Evolutionary conservation across 106 monocot species (phyloP).

Genomic region (Platanthera zijinensis): DNA sequence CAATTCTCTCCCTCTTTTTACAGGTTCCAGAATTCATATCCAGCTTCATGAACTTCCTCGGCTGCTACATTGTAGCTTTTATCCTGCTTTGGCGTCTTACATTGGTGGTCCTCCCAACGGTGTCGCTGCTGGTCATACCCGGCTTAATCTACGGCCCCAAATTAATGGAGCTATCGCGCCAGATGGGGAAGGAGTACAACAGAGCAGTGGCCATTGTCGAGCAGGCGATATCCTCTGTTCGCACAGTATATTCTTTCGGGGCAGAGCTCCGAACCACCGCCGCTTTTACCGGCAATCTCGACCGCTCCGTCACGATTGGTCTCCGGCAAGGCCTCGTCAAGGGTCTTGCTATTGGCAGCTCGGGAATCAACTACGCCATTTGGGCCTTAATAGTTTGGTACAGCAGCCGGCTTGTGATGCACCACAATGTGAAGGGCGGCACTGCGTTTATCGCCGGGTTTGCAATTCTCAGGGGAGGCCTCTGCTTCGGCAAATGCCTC

Average conservation of each 20-base stretch:
- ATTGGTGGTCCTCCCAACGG: conserved; percentile 24
- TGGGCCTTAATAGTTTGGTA: conserved; percentile 64
- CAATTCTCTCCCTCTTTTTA: too few relatives aligned
- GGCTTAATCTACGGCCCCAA: conserved; percentile 39
- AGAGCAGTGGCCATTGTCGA: conserved; percentile 36
- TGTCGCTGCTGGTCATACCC: conserved; percentile 43
- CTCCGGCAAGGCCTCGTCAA: conserved; percentile 50
- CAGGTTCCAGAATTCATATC: conserved; percentile 54
- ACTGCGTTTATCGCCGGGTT: conserved; percentile 46
- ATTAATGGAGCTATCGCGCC: conserved; percentile 16
- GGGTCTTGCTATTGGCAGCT: conserved; percentile 59
- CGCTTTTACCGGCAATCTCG: conserved; percentile 34
- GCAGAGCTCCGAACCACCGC: conserved; percentile 40
- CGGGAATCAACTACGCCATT: conserved; percentile 45
- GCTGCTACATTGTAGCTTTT: conserved; percentile 38
- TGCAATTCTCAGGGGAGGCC: conserved; percentile 41
- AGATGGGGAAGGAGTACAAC: conserved; percentile 28
- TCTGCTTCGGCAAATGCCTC: conserved; percentile 35
- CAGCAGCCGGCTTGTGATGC: conserved; percentile 55
- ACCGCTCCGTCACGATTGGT: conserved; percentile 33
- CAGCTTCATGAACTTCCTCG: conserved; percentile 32
- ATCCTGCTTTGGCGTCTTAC: conserved; percentile 43
- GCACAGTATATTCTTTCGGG: conserved; percentile 55
- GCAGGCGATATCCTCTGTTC: conserved; percentile 50
- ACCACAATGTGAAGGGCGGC: conserved; percentile 41